These are phyloP conservation scores for Turritis glabra DNA, from an alignment of 345 rosid genomes.

Conservation along the genomic window DNA sequence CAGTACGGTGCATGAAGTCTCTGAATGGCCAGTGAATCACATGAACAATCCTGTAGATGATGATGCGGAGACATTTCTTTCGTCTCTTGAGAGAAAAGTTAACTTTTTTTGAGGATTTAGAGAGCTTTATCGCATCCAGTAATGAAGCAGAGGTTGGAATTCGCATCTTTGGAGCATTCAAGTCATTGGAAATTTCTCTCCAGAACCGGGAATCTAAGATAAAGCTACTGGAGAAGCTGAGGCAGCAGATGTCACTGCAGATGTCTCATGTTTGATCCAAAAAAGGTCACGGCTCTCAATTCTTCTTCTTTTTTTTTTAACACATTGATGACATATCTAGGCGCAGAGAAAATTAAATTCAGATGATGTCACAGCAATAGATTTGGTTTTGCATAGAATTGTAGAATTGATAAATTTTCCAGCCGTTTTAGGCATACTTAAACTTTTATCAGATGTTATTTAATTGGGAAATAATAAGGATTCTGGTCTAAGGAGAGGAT, in stretches of 20 bases:
- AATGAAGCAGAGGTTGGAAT: too few relatives aligned
- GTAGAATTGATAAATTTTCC: not conserved
- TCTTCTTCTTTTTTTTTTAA: not conserved
- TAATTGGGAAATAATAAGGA: not conserved
- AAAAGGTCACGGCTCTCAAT: not conserved
- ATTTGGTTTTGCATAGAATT: constrained; percentile 7
- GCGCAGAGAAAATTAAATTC: not conserved
- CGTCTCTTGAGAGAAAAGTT: too few relatives aligned
- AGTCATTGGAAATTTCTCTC: too few relatives aligned
- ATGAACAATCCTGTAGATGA: not conserved
- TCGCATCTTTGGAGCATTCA: too few relatives aligned
- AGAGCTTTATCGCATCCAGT: too few relatives aligned
- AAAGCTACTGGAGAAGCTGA: too few relatives aligned
- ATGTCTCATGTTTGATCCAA: not conserved
- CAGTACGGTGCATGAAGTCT: not conserved
- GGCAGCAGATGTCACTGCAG: not conserved
- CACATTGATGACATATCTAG: not conserved
- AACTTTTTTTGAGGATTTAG: too few relatives aligned
- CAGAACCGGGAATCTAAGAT: too few relatives aligned
- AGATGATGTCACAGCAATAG: constrained; percentile 1
- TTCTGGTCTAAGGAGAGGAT: constrained; percentile 25
- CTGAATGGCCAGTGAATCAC: not conserved
- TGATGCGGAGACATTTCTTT: too few relatives aligned
- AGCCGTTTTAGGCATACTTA: not conserved
- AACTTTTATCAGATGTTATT: not conserved